Conservation (phyloP, 805 yeast species). For the Metschnikowia matae region DNA sequence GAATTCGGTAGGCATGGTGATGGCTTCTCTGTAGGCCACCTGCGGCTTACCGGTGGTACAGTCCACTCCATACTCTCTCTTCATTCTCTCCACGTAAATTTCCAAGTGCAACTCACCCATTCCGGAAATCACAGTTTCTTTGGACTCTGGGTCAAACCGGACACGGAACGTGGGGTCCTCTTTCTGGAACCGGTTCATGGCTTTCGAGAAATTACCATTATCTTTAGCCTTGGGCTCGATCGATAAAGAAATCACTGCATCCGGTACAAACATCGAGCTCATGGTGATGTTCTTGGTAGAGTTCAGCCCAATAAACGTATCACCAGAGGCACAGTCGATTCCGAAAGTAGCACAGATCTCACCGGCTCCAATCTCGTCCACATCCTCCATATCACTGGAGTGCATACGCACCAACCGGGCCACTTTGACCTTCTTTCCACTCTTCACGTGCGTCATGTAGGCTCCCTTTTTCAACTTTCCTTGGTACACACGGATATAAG, state of each 20-base stretch:
- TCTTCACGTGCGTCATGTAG: slow-evolving; percentile 81
- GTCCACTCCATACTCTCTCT: slow-evolving; percentile 93
- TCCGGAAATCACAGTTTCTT: slow-evolving; percentile 92
- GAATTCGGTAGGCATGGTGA: slow-evolving; percentile 65
- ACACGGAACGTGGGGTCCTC: slow-evolving; percentile 99
- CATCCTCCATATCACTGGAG: slow-evolving; percentile 98
- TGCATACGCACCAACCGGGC: slow-evolving; percentile 97
- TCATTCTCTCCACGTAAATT: slow-evolving; percentile 97
- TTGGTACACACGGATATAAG: slow-evolving; percentile 95
- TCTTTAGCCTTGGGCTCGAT: slow-evolving; percentile 87
- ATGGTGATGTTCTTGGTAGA: slow-evolving; percentile 67
- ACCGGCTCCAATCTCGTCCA: slow-evolving; percentile 92
- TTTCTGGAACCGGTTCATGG: slow-evolving; percentile 94
- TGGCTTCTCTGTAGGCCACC: slow-evolving; percentile 96
- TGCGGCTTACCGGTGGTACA: slow-evolving; percentile 96
- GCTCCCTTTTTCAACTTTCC: slow-evolving; percentile 90
- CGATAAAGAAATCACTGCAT: slow-evolving; percentile 93
- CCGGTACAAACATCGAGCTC: slow-evolving; percentile 99
- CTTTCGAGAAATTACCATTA: slow-evolving; percentile 85
- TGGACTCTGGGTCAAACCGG: slow-evolving; percentile 81
- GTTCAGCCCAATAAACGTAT: slow-evolving; percentile 85
- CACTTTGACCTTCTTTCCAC: slow-evolving; percentile 90
- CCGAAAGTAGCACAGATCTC: slow-evolving; percentile 99
- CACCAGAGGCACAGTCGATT: slow-evolving; percentile 98
- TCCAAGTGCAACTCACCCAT: slow-evolving; percentile 98